Base-by-base conservation (phyloP, 371 early-diverging fungal genomes). In the Entomophthora muscae region DNA sequence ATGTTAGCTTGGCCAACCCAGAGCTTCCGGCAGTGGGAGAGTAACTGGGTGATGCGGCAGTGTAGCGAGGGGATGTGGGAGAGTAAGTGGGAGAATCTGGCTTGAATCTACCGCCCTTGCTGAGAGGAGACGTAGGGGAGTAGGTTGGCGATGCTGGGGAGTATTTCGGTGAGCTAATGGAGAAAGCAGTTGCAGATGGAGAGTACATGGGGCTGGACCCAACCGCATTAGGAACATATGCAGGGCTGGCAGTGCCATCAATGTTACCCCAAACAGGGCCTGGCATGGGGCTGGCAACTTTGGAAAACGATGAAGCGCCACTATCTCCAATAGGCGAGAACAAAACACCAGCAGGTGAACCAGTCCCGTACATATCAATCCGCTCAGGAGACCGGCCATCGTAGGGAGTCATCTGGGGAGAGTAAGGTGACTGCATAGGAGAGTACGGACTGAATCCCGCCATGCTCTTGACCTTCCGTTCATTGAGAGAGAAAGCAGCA, bases 21-120 rank as follows among this genome's bases (percentile, higher is more conserved):
- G 66, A 31, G 13, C 74, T 76, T 21, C 82, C 81, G 12, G 73
- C 65, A 53, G 68, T 64, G 3, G 72, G 72, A 31, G 70, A 70
- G 59, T 74, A 74, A 33, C 66, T 61, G 2, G 89, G 88, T 53
- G 80, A 77, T n/a, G 92, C 85, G 21, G 94, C 90, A 0, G 80
- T 80, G 73, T 93, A 95, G 59, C 75, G 73, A 3, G 94, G 94
- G 32, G 80, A 80, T 1, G 92, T 90, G 1, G 95, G 93, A 3
- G 80, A 76, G 69, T 90, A 89, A 27, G 24, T 30, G 32, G 82
- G 82, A 3, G 70, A 67, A 0, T 86, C 84, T 0, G 91, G 90
- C 1, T 78, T 77, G 3, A 12, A 31, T 10, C 26, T 10, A 21
- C 27, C 26, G 55, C 55, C 55, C 27, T 21, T 21, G 71, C 93